Percentiles rank a stretch among this genome's conserved stretches.
Evolutionary conservation across 2,329 filamentous ascomycete species (phyloP).

Genomic region (Fusarium continuum): DNA sequence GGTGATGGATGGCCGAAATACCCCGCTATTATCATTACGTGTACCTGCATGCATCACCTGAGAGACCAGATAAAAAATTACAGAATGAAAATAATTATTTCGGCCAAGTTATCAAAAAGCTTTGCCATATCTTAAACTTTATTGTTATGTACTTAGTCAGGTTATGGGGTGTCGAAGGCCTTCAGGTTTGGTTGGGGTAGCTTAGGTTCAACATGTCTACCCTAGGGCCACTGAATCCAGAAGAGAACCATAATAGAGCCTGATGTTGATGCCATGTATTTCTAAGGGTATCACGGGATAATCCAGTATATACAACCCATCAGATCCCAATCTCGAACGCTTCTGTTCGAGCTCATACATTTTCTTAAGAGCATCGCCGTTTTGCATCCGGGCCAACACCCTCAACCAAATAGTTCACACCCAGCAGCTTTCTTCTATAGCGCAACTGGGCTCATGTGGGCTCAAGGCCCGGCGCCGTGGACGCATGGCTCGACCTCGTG

Average conservation of each 20-base stretch:
- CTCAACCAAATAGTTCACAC: not conserved
- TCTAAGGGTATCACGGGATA: conserved; percentile 32
- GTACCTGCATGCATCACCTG: not conserved
- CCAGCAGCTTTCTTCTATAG: not conserved
- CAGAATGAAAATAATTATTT: no score
- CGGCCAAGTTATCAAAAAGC: no score
- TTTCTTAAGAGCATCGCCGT: conserved; percentile 9
- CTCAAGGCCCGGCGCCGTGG: conserved; percentile 11
- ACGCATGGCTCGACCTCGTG: conserved; percentile 5
- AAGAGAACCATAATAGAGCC: not conserved
- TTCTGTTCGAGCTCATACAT: not conserved
- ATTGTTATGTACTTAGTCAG: no score
- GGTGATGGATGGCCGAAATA: not conserved
- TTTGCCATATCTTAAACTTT: no score
- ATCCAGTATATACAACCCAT: conserved; percentile 13
- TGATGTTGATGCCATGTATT: conserved; percentile 27
- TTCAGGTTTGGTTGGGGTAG: no score
- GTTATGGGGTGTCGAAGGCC: no score
- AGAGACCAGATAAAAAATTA: not conserved
- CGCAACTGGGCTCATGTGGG: not conserved
- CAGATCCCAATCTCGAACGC: not conserved
- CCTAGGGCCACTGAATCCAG: not conserved
- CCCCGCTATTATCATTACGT: not conserved
- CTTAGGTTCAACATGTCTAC: not conserved
- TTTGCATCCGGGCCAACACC: not conserved